A percentile compares a stretch with the other conserved stretches of the same genome.
Evolutionary conservation across 352 stramenopile genomes (phyloP).

Genomic region (Pythium phragmitis): DNA sequence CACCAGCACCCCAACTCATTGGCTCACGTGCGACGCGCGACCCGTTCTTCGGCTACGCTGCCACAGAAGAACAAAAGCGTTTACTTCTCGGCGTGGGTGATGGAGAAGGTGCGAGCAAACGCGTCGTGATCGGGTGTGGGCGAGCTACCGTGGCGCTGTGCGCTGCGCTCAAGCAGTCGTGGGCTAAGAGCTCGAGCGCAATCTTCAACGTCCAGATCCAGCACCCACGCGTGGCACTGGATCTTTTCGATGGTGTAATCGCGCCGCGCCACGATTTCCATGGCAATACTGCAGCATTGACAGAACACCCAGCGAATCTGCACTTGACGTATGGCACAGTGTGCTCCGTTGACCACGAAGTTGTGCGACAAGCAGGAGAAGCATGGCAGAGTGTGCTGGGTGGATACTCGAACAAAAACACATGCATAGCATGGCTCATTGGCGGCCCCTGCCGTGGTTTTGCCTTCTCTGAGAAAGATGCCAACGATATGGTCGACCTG

Average conservation of each 20-base stretch:
- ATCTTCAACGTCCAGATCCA: constrained; percentile 79
- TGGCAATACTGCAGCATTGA: neutral
- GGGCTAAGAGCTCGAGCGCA: constrained; percentile 4
- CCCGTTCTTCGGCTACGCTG: constrained; percentile 50
- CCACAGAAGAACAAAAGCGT: constrained; percentile 2
- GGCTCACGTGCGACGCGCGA: constrained; percentile 36
- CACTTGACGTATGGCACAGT: constrained; percentile 59
- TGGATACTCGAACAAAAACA: constrained; percentile 9
- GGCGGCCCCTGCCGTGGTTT: constrained; percentile 70
- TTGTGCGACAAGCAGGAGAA: constrained; percentile 7
- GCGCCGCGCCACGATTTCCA: constrained; percentile 57
- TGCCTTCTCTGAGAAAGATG: constrained; percentile 37
- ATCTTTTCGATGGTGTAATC: constrained; percentile 63
- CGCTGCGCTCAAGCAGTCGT: constrained; percentile 43
- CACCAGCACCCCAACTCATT: constrained; percentile 44
- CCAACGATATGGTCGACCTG: constrained; percentile 39
- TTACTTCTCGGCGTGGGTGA: constrained; percentile 8
- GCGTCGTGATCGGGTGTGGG: constrained; percentile 71
- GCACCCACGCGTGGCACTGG: constrained; percentile 54
- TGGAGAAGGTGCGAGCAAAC: neutral
- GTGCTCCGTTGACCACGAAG: constrained; percentile 17
- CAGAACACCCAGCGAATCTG: constrained; percentile 28
- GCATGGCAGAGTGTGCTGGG: constrained; percentile 20
- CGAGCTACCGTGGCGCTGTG: constrained; percentile 65
- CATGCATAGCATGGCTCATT: constrained; percentile 51